A percentile compares a stretch with the other conserved stretches of the same genome.
phyloP scores from a whole-genome alignment of 202 grass and related monocot species.

The Digitaria exilis region DNA sequence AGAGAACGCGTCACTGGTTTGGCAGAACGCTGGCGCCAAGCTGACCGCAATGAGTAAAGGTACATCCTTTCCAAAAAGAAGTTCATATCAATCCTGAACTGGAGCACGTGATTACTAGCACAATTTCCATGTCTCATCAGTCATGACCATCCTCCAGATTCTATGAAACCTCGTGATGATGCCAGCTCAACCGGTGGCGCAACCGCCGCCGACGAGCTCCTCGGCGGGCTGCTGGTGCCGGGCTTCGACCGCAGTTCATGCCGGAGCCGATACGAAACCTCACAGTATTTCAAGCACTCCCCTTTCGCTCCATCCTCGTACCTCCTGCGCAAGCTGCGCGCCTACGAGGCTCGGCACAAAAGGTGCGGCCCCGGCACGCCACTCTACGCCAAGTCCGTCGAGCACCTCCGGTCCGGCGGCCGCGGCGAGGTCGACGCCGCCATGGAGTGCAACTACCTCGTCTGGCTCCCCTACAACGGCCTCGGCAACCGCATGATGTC shows the following conservation, averaged over 20 bases:
- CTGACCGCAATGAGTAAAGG: background rate
- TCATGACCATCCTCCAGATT: background rate
- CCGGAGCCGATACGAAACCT: conserved; percentile 51
- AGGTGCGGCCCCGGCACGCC: conserved; percentile 48
- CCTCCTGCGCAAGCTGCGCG: conserved; percentile 52
- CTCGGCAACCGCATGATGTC: conserved; percentile 74
- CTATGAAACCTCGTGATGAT: background rate
- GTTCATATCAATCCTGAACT: no score
- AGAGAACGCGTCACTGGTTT: conserved; percentile 4
- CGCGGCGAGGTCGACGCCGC: background rate
- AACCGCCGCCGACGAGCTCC: conserved; percentile 37
- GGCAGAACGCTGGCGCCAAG: conserved; percentile 28
- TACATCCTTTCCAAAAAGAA: background rate
- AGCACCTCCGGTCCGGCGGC: conserved; percentile 45
- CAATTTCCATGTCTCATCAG: background rate
- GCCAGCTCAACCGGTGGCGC: background rate
- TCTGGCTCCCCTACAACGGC: conserved; percentile 57
- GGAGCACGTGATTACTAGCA: background rate
- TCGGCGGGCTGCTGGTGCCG: conserved; percentile 48
- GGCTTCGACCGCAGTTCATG: conserved; percentile 46
- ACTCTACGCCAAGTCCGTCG: background rate
- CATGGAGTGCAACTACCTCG: conserved; percentile 64
- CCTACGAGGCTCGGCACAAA: conserved; percentile 52
- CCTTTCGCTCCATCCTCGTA: conserved; percentile 39
- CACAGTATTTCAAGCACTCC: conserved; percentile 38